Conservation (phyloP, 345 rosid genomes). For the Syzygium aromaticum region DNA sequence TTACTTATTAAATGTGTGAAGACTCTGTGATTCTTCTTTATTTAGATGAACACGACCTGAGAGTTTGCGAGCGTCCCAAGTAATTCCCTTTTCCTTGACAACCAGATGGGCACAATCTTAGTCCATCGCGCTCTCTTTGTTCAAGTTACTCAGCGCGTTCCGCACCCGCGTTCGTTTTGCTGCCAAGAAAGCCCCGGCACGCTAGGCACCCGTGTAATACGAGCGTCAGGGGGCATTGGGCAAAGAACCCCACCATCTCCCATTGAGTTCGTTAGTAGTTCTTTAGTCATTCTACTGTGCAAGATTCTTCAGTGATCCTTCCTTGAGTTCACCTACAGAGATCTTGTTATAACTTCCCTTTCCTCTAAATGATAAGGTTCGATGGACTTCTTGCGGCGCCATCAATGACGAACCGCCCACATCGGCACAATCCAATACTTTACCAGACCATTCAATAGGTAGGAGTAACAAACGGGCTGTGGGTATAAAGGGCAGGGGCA, state of each 20-base stretch:
- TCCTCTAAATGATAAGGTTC: background rate
- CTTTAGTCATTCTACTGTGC: background rate
- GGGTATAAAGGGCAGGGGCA: too few relatives aligned
- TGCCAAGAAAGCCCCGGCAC: background rate
- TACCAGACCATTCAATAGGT: rapidly evolving
- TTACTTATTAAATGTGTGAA: background rate
- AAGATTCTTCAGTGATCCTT: background rate
- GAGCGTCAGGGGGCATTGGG: background rate
- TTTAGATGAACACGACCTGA: background rate
- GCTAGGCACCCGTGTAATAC: background rate
- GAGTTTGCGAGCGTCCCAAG: background rate
- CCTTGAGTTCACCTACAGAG: too few relatives aligned
- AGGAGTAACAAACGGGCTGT: background rate
- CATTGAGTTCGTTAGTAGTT: background rate
- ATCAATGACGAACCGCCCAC: background rate
- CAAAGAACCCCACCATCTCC: background rate
- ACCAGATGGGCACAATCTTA: background rate
- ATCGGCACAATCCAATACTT: background rate
- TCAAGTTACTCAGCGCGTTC: background rate
- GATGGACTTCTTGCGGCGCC: background rate
- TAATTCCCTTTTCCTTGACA: background rate
- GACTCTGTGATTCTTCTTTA: background rate
- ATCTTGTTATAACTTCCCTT: background rate
- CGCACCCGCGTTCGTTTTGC: background rate
- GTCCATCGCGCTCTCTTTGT: background rate